Evolutionary conservation across 2,329 filamentous ascomycete species (phyloP).

Genomic region (Talaromyces sp.): DNA sequence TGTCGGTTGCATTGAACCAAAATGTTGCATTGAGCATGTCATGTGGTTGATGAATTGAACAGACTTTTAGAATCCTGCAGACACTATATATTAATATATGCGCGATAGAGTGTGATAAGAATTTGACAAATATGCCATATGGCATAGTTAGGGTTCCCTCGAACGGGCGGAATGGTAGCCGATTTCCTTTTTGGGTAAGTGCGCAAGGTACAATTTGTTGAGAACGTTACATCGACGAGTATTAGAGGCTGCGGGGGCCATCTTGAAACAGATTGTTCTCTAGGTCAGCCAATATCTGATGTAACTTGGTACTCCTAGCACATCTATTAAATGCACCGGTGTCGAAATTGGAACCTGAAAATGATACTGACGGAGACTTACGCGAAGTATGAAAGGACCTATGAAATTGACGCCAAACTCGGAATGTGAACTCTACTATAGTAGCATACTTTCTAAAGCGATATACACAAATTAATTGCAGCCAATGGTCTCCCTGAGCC

Average conservation of each 20-base stretch:
- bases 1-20: not conserved
- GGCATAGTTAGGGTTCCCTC: not conserved
- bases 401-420: too few species aligned
- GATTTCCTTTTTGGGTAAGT: conserved; percentile 6
- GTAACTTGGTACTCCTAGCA: too few species aligned
- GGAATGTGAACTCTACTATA: too few species aligned
- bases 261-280: not conserved
- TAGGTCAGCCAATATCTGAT: not conserved
- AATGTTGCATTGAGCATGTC: not conserved
- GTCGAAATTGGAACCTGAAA: not conserved
- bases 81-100: not conserved
- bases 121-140: too few species aligned
- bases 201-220: not conserved
- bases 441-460: too few species aligned
- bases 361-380: not conserved
- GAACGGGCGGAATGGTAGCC: not conserved
- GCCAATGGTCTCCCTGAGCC: too few species aligned
- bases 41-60: not conserved
- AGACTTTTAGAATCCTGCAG: not conserved
- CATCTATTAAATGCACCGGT: not conserved
- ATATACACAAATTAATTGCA: too few species aligned
- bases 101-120: not conserved
- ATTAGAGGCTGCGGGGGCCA: not conserved
- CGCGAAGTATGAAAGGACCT: too few species aligned
- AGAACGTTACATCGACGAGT: conserved; percentile 4